Conservation (phyloP, 768 basidiomycete species). For the Mycena vulgaris region DNA sequence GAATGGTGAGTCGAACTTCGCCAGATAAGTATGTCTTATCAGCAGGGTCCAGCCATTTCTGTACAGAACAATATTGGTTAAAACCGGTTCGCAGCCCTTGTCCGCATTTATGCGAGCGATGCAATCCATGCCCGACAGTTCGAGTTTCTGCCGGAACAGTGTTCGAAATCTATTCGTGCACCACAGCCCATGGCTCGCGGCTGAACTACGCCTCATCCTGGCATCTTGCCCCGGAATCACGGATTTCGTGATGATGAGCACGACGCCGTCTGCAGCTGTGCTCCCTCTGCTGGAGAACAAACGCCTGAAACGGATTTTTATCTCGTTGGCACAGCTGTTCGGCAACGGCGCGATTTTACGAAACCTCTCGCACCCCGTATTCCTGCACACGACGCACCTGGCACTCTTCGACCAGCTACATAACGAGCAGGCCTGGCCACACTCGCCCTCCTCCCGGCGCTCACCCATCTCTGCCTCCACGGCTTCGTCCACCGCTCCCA, state of each 20-base stretch:
- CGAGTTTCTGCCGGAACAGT: conserved; percentile 15
- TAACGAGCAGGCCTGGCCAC: conserved; percentile 8
- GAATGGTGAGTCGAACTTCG: not conserved
- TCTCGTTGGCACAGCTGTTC: conserved; percentile 21
- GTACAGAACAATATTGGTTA: conserved; percentile 4
- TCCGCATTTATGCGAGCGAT: not conserved
- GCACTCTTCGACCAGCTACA: conserved; percentile 22
- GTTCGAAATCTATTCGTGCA: conserved; percentile 23
- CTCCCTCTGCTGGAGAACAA: conserved; percentile 14
- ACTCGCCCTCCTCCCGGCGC: conserved; percentile 18
- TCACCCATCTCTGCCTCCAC: conserved; percentile 32
- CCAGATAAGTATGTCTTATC: not conserved
- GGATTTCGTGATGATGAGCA: conserved; percentile 20
- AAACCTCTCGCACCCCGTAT: conserved; percentile 19
- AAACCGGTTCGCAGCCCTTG: conserved; percentile 1
- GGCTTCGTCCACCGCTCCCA: conserved; percentile 21
- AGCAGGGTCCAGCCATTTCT: conserved; percentile 24
- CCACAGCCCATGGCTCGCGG: not conserved
- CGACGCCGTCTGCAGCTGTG: conserved; percentile 17
- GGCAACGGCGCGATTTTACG: conserved; percentile 6
- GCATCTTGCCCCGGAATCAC: conserved; percentile 10
- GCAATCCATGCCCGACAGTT: not conserved
- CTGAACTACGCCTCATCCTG: conserved; percentile 9
- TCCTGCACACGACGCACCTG: conserved; percentile 33
- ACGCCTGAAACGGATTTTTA: conserved; percentile 12